Evolutionary conservation across 176 grass and related monocot genomes (phyloP).

Genomic region (Carex littledalei): DNA sequence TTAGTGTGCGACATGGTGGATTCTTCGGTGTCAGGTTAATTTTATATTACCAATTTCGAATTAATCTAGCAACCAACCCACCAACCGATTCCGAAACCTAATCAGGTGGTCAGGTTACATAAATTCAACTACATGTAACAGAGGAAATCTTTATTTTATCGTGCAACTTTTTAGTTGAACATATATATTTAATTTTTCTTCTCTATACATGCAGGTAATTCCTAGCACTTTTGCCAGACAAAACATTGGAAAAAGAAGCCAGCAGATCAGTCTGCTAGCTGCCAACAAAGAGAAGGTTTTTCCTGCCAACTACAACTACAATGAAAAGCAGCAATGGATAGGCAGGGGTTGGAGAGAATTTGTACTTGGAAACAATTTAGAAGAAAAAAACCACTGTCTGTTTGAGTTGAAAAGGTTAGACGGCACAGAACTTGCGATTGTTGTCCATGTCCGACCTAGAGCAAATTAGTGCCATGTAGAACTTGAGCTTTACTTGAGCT

Average conservation of each 20-base stretch:
- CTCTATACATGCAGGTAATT: conserved; percentile 21
- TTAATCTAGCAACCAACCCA: not conserved
- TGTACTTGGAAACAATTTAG: not conserved
- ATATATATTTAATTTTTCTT: not conserved
- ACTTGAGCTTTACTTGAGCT: not conserved
- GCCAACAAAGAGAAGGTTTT: conserved; percentile 15
- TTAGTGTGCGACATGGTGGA: not conserved
- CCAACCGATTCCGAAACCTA: not conserved
- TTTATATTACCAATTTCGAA: not conserved
- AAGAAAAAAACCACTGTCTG: conserved; percentile 12
- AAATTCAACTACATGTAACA: not conserved
- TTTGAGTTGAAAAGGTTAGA: conserved; percentile 33
- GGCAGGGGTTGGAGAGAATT: conserved; percentile 19
- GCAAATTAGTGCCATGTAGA: no score
- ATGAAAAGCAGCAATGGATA: not conserved
- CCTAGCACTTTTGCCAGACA: conserved; percentile 7
- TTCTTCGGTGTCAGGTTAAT: no score
- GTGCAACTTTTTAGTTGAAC: not conserved
- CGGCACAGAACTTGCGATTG: not conserved
- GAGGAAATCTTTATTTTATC: not conserved
- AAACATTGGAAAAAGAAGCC: conserved; percentile 1
- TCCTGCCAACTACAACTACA: not conserved
- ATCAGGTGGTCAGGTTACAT: not conserved
- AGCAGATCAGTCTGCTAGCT: not conserved
- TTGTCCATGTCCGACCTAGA: conserved; percentile 11